Conservation (phyloP, 2,329 filamentous ascomycete species). For the Trichoderma breve region DNA sequence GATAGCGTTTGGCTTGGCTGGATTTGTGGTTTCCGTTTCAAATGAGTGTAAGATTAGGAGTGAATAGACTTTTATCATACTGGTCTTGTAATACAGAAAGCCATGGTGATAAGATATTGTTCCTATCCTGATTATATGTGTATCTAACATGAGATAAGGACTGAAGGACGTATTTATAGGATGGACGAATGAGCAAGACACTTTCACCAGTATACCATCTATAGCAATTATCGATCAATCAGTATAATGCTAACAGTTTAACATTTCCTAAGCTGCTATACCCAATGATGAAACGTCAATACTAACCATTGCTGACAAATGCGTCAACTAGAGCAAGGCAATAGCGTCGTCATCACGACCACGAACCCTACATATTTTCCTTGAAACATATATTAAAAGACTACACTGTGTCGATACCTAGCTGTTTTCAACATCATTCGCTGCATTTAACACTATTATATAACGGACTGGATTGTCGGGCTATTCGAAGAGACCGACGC, state of each 20-base stretch:
- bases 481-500: background rate
- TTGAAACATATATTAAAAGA: background rate
- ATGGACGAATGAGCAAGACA: background rate
- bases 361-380: background rate
- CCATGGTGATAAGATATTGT: background rate
- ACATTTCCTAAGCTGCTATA: background rate
- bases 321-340: background rate
- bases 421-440: background rate
- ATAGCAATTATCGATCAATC: too few relatives aligned
- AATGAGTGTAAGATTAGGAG: background rate
- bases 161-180: background rate
- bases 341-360: background rate
- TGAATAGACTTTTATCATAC: too few relatives aligned
- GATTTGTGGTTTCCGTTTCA: background rate
- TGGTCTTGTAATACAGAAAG: background rate
- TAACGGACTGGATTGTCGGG: background rate
- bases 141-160: background rate
- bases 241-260: background rate
- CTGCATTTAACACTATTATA: background rate
- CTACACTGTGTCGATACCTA: too few relatives aligned
- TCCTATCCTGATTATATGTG: background rate
- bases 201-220: too few relatives aligned
- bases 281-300: background rate
- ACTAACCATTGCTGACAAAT: background rate
- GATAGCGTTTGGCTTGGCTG: background rate